Base-by-base conservation (phyloP, 768 basidiomycete genomes). In the Phallus indusiatus region DNA sequence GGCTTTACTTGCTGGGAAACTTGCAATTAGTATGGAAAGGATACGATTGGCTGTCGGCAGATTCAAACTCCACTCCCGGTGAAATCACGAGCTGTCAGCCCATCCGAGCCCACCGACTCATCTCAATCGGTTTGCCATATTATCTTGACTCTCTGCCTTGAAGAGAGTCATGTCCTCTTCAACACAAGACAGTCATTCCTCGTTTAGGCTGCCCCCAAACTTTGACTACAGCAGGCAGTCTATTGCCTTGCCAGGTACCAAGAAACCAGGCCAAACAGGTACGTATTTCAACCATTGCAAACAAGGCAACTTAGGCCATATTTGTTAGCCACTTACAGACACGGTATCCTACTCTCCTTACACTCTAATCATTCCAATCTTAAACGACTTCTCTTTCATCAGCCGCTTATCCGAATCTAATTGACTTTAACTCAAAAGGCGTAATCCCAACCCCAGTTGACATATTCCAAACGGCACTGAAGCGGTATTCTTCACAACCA, bases 221-320 rank as follows among this genome's bases (percentile, higher is more conserved):
- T 46, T 73, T 47, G 71, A 88, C 51, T 86, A 78, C 66, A 75
- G 77, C 42, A 77, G 71, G 60, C 90, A 93, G 72, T 74, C 80
- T 17, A 71, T 84, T 18, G 70, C 78, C 53, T 82, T 92, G n/a
- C 85, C 90, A n/a, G 90, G 87, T 20, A 91, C 90, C 1, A 85
- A 86, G 71, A 80, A 81, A 51, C 82, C 88, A 12, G 89, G 89
- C 37, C 86, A 89, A 72, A 85, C 87, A 63, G 86, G 88, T 88
- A 63, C 60, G 79, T 69, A 28, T 28, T 7, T 3, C 7, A 2
- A 28, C 7, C 28, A 28, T 7, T 28, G 28, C 28, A 28, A 7
- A 28, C 28, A 7, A 28, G 28, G 7, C 28, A 28, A 28, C 28
- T 28, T 28, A 28, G 28, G 28, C 28, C 28, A 28, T 28, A 2